Conservation (phyloP, 176 grass and related monocot species). For the Rhipidocladum racemiflorum region DNA sequence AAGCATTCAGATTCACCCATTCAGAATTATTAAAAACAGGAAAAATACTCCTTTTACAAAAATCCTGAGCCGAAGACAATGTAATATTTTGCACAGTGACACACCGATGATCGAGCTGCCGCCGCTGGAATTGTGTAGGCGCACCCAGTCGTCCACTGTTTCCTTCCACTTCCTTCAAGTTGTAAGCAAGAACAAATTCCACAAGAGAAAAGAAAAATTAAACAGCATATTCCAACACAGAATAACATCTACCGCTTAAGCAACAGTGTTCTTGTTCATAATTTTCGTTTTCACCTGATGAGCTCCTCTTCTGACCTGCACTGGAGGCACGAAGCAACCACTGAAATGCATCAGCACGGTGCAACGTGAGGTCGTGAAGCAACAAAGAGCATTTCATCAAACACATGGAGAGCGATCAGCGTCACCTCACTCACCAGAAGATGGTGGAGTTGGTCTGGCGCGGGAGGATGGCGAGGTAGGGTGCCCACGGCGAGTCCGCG, state of each 20-base stretch:
- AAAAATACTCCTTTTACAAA: neutral
- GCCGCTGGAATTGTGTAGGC: conserved; percentile 45
- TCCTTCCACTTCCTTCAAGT: conserved; percentile 80
- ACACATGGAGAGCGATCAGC: neutral
- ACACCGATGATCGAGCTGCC: conserved; percentile 54
- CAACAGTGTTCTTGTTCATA: neutral
- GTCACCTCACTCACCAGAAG: conserved; percentile 66
- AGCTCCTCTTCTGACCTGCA: conserved; percentile 99
- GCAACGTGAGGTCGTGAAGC: neutral
- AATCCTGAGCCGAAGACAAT: neutral
- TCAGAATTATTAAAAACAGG: neutral
- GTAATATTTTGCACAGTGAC: neutral
- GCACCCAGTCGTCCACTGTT: conserved; percentile 61
- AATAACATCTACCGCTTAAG: neutral
- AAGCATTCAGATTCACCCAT: neutral
- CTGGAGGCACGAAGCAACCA: conserved; percentile 63
- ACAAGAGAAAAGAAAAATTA: conserved; percentile 1
- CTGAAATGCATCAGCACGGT: conserved; percentile 33
- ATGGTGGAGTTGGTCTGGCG: conserved; percentile 76
- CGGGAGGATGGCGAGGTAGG: conserved; percentile 81
- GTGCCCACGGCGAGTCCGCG: conserved; percentile 67
- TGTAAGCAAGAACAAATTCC: neutral
- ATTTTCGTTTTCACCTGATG: conserved; percentile 55
- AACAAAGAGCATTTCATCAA: conserved; percentile 21
- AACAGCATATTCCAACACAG: neutral